These are phyloP conservation scores for Hordeum marinum DNA, from an alignment of 176 grass and related monocot genomes.

Conservation along the genomic window DNA sequence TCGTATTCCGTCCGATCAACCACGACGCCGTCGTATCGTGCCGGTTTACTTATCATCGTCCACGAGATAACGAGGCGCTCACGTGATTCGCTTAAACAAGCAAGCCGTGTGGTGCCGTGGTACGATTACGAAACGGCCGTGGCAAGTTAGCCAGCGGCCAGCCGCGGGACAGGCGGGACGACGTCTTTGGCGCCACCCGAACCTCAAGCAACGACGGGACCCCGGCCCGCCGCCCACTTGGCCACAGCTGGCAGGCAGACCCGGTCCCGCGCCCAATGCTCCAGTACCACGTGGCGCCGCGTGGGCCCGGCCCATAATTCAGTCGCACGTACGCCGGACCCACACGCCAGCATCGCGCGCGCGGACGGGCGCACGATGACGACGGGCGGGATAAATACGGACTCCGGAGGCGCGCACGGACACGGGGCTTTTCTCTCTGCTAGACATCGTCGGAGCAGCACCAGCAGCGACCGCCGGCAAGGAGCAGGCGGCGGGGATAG, in stretches of 20 bases:
- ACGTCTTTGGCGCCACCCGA: not conserved
- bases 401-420: not conserved
- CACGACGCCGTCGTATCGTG: not conserved
- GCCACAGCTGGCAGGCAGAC: constrained; percentile 34
- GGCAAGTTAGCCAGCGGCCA: not conserved
- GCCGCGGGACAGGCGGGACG: not conserved
- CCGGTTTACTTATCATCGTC: not conserved
- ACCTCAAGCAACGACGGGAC: not conserved
- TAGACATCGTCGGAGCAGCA: not conserved
- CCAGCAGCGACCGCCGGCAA: not conserved
- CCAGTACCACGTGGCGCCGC: not conserved
- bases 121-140: constrained; percentile 10
- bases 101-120: not conserved
- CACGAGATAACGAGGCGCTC: not conserved
- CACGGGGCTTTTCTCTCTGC: not conserved
- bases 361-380: not conserved
- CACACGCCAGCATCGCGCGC: not conserved
- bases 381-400: constrained; percentile 5
- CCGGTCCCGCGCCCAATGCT: not conserved
- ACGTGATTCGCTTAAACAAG: constrained; percentile 14
- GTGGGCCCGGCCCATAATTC: not conserved
- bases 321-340: not conserved
- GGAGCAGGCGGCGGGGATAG: not conserved
- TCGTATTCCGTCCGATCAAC: not conserved
- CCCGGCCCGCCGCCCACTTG: not conserved